A percentile compares a stretch with the other conserved stretches of the same genome.
Conservation (phyloP, 352 stramenopile genomes). For the Elongisporangium prolatum region DNA sequence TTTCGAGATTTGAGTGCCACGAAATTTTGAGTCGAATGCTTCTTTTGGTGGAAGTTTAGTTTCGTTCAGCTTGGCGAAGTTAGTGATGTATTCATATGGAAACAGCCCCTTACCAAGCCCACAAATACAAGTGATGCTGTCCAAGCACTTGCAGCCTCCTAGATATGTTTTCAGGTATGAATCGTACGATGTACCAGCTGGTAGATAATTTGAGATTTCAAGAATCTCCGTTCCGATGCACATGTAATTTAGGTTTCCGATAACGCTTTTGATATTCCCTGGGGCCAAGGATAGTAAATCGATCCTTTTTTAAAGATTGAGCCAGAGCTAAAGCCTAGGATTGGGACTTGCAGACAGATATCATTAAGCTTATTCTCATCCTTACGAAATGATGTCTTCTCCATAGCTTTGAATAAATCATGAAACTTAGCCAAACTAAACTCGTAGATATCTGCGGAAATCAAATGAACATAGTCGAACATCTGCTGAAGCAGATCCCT, state of each 20-base stretch:
- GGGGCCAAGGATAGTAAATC: conserved; percentile 11
- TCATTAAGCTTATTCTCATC: no score
- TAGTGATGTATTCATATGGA: conserved; percentile 30
- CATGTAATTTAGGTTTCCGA: conserved; percentile 26
- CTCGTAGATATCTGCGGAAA: not conserved
- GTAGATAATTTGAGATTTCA: conserved; percentile 27
- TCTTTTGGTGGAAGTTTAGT: conserved; percentile 12
- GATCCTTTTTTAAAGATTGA: conserved; percentile 30
- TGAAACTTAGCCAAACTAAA: not conserved
- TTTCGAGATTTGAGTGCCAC: conserved; percentile 11
- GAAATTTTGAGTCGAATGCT: conserved; percentile 18
- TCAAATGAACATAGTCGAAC: conserved; percentile 3
- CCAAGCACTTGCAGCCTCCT: conserved; percentile 20
- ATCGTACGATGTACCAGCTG: conserved; percentile 21
- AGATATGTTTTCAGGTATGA: conserved; percentile 22
- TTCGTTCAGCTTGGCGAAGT: conserved; percentile 19
- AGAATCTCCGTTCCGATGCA: conserved; percentile 27
- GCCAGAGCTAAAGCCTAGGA: conserved; percentile 6
- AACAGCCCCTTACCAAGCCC: conserved; percentile 17
- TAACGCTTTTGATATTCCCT: conserved; percentile 13
- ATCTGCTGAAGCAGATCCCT: conserved; percentile 4
- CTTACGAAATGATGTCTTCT: no score
- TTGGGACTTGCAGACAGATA: not conserved
- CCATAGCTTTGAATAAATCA: no score
- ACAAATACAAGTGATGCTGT: conserved; percentile 24